Percentiles rank a stretch among this genome's conserved stretches.
phyloP scores from a whole-genome alignment of 306 rosid genomes.

The Cyclanthera cordifolia region DNA sequence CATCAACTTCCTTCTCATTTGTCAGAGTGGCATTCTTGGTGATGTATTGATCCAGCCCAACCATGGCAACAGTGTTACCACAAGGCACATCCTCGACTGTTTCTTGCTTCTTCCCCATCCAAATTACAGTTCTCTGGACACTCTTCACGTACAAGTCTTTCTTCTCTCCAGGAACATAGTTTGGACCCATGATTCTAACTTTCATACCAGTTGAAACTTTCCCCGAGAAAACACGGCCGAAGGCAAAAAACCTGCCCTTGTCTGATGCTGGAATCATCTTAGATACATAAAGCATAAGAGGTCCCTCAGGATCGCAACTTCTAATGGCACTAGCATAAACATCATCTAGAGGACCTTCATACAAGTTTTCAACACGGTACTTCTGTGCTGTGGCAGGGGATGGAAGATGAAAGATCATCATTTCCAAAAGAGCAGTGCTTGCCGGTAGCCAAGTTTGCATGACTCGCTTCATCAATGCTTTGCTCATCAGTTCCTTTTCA shows the following conservation, averaged over 20 bases:
- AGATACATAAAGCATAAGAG: slow-evolving; percentile 87
- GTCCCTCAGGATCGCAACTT: slow-evolving; percentile 78
- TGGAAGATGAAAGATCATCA: slow-evolving; percentile 93
- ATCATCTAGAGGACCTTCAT: slow-evolving; percentile 93
- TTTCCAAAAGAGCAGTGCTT: slow-evolving; percentile 60
- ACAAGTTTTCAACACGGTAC: slow-evolving; percentile 91
- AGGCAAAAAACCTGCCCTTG: slow-evolving; percentile 87
- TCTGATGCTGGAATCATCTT: slow-evolving; percentile 98
- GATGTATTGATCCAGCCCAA: slow-evolving; percentile 83
- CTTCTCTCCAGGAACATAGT: slow-evolving; percentile 77
- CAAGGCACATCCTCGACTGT: slow-evolving; percentile 95
- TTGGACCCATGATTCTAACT: slow-evolving; percentile 97
- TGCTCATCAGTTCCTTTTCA: slow-evolving; percentile 68
- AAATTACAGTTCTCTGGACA: slow-evolving; percentile 89
- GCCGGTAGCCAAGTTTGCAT: slow-evolving; percentile 99
- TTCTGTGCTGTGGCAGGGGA: slow-evolving; percentile 65
- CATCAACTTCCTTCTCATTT: slow-evolving; percentile 78
- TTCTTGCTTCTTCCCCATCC: slow-evolving; percentile 97
- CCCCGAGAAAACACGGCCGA: slow-evolving; percentile 87
- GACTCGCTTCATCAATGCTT: slow-evolving; percentile 82
- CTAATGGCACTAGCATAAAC: slow-evolving; percentile 62
- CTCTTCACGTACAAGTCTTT: slow-evolving; percentile 75
- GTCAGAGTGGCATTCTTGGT: slow-evolving; percentile 92
- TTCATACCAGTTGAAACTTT: slow-evolving; percentile 75
- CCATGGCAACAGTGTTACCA: slow-evolving; percentile 85